These are phyloP conservation scores for Rheum nobile DNA, from an alignment of 148 eudicot species.

Conservation along the genomic window DNA sequence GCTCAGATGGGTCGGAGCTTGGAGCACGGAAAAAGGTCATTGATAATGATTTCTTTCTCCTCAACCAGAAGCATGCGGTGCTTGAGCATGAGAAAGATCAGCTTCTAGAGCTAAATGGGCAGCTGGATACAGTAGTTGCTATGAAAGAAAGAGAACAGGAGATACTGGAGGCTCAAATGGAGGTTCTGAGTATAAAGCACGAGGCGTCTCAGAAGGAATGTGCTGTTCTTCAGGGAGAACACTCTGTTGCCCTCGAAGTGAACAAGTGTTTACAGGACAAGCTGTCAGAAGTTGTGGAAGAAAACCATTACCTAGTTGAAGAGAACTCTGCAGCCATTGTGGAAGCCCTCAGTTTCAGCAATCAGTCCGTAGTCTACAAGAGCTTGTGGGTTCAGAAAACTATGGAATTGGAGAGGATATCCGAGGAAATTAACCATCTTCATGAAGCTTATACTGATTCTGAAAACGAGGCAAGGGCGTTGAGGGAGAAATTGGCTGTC, in stretches of 20 bases:
- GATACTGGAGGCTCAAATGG: conserved; percentile 29
- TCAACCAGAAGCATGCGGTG: conserved; percentile 26
- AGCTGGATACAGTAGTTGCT: conserved; percentile 26
- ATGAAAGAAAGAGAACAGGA: conserved; percentile 25
- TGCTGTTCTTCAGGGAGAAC: conserved; percentile 24
- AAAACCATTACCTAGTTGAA: conserved; percentile 31
- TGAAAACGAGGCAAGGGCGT: conserved; percentile 28
- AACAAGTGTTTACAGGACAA: conserved; percentile 28
- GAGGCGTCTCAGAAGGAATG: conserved; percentile 24
- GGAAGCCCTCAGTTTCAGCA: conserved; percentile 33
- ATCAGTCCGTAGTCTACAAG: conserved; percentile 32
- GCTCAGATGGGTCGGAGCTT: conserved; percentile 39
- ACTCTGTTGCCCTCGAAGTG: conserved; percentile 23
- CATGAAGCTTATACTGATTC: conserved; percentile 32
- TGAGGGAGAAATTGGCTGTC: conserved; percentile 33
- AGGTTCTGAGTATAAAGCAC: conserved; percentile 22
- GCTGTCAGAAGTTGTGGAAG: conserved; percentile 28
- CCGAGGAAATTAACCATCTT: conserved; percentile 31
- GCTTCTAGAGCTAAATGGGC: conserved; percentile 36
- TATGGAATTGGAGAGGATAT: conserved; percentile 23
- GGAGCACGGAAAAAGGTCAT: conserved; percentile 29
- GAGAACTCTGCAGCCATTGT: conserved; percentile 28
- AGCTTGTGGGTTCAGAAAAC: conserved; percentile 44
- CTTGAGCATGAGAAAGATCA: conserved; percentile 44
- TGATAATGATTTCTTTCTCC: conserved; percentile 31